Evolutionary conservation across 2,329 filamentous ascomycete genomes (phyloP).

Genomic region (Ophiostoma sp.): DNA sequence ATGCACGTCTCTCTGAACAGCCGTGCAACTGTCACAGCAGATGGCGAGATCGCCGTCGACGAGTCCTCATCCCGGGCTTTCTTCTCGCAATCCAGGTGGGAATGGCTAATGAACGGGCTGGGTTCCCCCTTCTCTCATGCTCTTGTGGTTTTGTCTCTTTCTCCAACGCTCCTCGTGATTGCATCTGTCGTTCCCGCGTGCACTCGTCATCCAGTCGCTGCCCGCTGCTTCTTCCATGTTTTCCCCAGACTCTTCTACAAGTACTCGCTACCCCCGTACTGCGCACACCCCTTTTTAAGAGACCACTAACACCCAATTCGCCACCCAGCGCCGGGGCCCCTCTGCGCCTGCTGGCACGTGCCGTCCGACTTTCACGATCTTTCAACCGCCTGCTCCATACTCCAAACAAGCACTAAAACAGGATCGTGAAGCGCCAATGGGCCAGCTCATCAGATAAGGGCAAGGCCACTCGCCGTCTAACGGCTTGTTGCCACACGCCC

Average conservation of each 20-base stretch:
- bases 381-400: slow-evolving; percentile 10
- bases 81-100: not conserved
- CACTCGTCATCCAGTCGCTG: not conserved
- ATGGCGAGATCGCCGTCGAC: not conserved
- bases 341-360: not conserved
- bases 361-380: slow-evolving; percentile 19
- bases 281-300: not conserved
- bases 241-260: not conserved
- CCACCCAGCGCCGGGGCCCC: not conserved
- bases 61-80: too few species aligned
- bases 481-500: not conserved
- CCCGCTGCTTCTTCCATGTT: not conserved
- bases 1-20: not conserved
- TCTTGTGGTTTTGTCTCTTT: too few species aligned
- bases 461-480: not conserved
- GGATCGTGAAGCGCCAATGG: slow-evolving; percentile 16
- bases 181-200: not conserved
- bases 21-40: not conserved
- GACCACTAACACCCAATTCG: slow-evolving; percentile 5
- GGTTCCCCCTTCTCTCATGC: too few species aligned
- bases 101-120: too few species aligned
- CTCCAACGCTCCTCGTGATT: too few species aligned
- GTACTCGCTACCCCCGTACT: not conserved
- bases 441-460: too few species aligned
- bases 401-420: slow-evolving; percentile 11